A percentile compares a stretch with the other conserved stretches of the same genome.
Evolutionary conservation across 805 yeast genomes (phyloP).

Genomic region (Blastobotrys parvus): DNA sequence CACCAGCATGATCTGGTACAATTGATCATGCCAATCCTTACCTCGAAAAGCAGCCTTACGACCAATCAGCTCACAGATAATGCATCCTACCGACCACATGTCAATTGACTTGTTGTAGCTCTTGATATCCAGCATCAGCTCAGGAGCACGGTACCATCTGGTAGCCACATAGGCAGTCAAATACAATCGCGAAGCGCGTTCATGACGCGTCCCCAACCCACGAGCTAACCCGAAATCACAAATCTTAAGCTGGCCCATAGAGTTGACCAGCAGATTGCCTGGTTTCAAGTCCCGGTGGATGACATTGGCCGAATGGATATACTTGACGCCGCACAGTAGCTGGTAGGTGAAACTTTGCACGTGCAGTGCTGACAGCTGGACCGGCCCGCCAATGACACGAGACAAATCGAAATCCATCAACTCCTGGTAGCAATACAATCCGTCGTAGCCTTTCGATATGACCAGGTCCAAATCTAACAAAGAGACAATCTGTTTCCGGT

Average conservation of each 20-base stretch:
- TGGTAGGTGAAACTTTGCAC: conserved; percentile 71
- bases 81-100: conserved; percentile 93
- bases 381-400: conserved; percentile 54
- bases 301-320: conserved; percentile 86
- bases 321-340: conserved; percentile 75
- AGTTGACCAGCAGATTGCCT: conserved; percentile 71
- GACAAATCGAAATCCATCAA: conserved; percentile 75
- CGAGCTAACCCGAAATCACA: conserved; percentile 94
- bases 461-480: conserved; percentile 70
- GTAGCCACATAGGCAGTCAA: conserved; percentile 70
- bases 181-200: conserved; percentile 9
- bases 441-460: conserved; percentile 60
- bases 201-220: conserved; percentile 40
- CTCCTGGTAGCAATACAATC: conserved; percentile 85
- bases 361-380: conserved; percentile 78
- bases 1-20: conserved; percentile 56
- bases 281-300: conserved; percentile 92
- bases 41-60: conserved; percentile 78
- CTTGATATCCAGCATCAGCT: conserved; percentile 32
- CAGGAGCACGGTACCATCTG: conserved; percentile 95
- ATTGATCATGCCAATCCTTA: conserved; percentile 59
- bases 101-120: conserved; percentile 44
- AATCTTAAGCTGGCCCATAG: conserved; percentile 68
- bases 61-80: conserved; percentile 75
- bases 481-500: conserved; percentile 43